A percentile compares a stretch with the other conserved stretches of the same genome.
Evolutionary conservation across 2,329 filamentous ascomycete genomes (phyloP).

Genomic region (Aspergillus aculeatus): DNA sequence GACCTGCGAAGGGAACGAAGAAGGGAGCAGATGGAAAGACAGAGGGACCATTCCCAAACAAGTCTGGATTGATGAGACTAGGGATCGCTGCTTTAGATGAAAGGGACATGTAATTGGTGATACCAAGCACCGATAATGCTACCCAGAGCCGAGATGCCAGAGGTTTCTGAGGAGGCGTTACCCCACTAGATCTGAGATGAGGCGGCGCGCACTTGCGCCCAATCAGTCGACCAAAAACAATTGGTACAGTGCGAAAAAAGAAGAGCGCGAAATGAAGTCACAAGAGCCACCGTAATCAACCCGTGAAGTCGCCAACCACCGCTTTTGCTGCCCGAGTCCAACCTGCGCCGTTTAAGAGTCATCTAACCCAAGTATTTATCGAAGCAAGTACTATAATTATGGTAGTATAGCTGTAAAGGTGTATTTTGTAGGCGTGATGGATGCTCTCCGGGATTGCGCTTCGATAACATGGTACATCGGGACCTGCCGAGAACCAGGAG

Average conservation of each 20-base stretch:
- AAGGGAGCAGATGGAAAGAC: background rate
- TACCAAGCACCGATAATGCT: background rate
- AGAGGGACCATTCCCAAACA: background rate
- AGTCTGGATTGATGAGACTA: background rate
- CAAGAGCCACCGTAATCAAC: slow-evolving; percentile 16
- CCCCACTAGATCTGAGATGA: background rate
- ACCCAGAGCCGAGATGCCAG: background rate
- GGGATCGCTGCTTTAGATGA: background rate
- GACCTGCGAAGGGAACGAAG: slow-evolving; percentile 48
- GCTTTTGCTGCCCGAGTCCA: slow-evolving; percentile 26
- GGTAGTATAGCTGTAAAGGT: slow-evolving; percentile 8
- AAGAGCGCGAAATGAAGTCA: slow-evolving; percentile 9
- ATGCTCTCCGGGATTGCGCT: background rate
- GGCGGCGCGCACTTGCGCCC: background rate
- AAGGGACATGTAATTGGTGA: background rate
- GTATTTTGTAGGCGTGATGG: background rate
- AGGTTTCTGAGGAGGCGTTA: background rate
- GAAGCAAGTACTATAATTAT: slow-evolving; percentile 21
- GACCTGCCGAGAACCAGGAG: slow-evolving; percentile 6
- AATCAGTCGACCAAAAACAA: slow-evolving; percentile 4
- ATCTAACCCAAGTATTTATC: slow-evolving; percentile 33
- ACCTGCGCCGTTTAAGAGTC: slow-evolving; percentile 30
- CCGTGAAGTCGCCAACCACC: slow-evolving; percentile 29
- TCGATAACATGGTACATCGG: slow-evolving; percentile 4
- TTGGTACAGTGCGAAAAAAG: slow-evolving; percentile 12